A percentile compares a stretch with the other conserved stretches of the same genome.
Conservation (phyloP, 768 basidiomycete species). For the Boletus tomentosulus region DNA sequence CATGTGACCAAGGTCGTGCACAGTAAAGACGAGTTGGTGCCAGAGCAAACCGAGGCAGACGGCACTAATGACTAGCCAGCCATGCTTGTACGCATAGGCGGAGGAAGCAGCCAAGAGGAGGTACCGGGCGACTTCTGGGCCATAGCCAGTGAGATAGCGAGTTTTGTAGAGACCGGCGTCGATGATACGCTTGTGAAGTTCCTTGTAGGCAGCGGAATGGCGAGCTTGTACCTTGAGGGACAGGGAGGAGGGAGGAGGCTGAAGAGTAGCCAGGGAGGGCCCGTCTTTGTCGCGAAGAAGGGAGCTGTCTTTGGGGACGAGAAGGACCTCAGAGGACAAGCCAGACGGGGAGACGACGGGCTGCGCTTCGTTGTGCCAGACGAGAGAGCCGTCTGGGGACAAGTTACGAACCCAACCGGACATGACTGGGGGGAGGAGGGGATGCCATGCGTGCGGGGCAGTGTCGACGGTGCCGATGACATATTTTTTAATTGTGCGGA, state of each 20-base stretch:
- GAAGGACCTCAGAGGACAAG: slow-evolving; percentile 54
- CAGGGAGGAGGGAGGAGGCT: slow-evolving; percentile 50
- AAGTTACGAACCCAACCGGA: slow-evolving; percentile 73
- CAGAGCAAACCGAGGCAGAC: slow-evolving; percentile 82
- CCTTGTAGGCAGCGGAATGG: slow-evolving; percentile 76
- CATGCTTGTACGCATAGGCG: slow-evolving; percentile 54
- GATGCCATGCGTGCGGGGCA: slow-evolving; percentile 55
- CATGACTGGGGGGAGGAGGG: slow-evolving; percentile 82
- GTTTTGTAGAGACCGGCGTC: slow-evolving; percentile 84
- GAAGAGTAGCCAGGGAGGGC: slow-evolving; percentile 43
- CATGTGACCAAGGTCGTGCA: slow-evolving; percentile 93
- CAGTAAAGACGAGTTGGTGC: slow-evolving; percentile 93
- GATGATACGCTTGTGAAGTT: slow-evolving; percentile 68
- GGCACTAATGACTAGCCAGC: slow-evolving; percentile 73
- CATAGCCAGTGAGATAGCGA: slow-evolving; percentile 82
- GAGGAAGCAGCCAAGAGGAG: slow-evolving; percentile 55
- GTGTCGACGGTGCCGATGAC: slow-evolving; percentile 64
- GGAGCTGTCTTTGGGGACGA: slow-evolving; percentile 44
- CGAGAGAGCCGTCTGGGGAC: slow-evolving; percentile 38
- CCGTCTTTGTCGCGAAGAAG: slow-evolving; percentile 27
- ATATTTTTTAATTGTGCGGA: slow-evolving; percentile 40
- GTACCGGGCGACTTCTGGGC: slow-evolving; percentile 84
- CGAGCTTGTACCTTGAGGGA: slow-evolving; percentile 55
- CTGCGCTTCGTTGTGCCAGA: slow-evolving; percentile 64
- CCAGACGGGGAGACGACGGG: slow-evolving; percentile 36